Conservation (phyloP, 805 yeast species). For the Ogataea dorogensis region DNA sequence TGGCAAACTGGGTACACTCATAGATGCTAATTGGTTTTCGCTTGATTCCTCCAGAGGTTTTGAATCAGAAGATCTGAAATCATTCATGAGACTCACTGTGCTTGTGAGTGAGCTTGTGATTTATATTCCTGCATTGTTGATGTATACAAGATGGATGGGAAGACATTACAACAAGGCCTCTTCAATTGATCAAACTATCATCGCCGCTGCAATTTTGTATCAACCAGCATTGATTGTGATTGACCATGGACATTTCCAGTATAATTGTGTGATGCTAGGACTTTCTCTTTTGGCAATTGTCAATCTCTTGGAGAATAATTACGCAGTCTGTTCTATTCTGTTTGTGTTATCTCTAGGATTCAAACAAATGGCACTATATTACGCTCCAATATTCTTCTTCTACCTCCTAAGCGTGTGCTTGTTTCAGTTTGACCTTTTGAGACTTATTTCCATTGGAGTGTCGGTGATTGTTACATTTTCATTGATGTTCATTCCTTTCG, state of each 20-base stretch:
- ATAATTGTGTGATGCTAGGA: conserved; percentile 92
- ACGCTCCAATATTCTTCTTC: conserved; percentile 84
- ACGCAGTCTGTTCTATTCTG: conserved; percentile 67
- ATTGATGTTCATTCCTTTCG: conserved; percentile 58
- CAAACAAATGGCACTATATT: conserved; percentile 95
- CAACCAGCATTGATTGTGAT: conserved; percentile 82
- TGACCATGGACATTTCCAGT: conserved; percentile 98
- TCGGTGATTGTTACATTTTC: conserved; percentile 57
- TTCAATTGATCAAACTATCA: conserved; percentile 72
- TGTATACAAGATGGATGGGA: conserved; percentile 70
- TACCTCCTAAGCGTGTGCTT: conserved; percentile 62
- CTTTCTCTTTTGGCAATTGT: conserved; percentile 66
- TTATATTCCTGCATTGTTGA: conserved; percentile 78
- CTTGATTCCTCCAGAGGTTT: conserved; percentile 71
- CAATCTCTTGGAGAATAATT: conserved; percentile 61
- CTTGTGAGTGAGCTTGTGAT: conserved; percentile 69
- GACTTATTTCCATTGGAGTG: conserved; percentile 61
- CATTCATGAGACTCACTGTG: conserved; percentile 82
- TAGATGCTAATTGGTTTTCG: conserved; percentile 74
- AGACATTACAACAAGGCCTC: conserved; percentile 46
- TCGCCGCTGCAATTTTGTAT: conserved; percentile 74
- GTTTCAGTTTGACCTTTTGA: conserved; percentile 46
- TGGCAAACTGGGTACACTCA: conserved; percentile 67
- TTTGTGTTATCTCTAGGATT: conserved; percentile 78
- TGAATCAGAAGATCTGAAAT: conserved; percentile 65